Base-by-base conservation (phyloP, 306 rosid species). In the Spatholobus suberectus region DNA sequence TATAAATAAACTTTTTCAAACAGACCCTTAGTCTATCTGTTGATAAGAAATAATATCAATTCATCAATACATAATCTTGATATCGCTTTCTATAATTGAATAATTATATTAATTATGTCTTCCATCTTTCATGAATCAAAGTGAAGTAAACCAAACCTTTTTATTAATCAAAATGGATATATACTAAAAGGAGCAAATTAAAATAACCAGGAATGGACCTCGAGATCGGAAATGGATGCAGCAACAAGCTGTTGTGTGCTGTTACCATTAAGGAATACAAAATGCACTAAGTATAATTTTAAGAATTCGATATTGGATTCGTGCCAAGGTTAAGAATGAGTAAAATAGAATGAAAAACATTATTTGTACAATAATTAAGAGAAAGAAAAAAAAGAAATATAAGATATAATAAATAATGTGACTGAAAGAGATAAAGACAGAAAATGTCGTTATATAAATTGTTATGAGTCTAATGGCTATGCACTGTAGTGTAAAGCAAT, bases 261-360 rank as follows among this genome's bases (percentile, higher is more conserved):
- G 41, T 8, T 59, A 44, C 37, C 80, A 57, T 58, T 58, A 44
- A 32, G 80, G 70, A 75, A 75, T 9, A 58, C 57, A 75, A 8
- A n/a, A 58, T 14, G 57, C 57, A 5, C 17, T 8, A 37, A 74
- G 54, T 8, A 54, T 1, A 57, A 37, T 12, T 35, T 12, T 55
- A 35, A 75, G 52, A 73, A 73, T 52, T 46, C 29, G 15, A 72
- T 27, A 20, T 51, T 8, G 3, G 10, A 32, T 29, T 9, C 20
- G 12, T 20, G 23, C 12, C 46, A 27, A 17, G 44, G 5, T 2
- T 70, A 23, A 23, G 41, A 37, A 76, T 62, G 17, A 13, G 10
- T 9, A 26, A 26, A 27, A 55, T 13, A 66, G 47, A 66, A 66
- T n/a, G n/a, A n/a, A n/a, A n/a, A n/a, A n/a, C n/a, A n/a, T n/a